A percentile compares a stretch with the other conserved stretches of the same genome.
These are phyloP conservation scores for Mycena latifolia DNA, from an alignment of 768 basidiomycete species.

Conservation along the genomic window DNA sequence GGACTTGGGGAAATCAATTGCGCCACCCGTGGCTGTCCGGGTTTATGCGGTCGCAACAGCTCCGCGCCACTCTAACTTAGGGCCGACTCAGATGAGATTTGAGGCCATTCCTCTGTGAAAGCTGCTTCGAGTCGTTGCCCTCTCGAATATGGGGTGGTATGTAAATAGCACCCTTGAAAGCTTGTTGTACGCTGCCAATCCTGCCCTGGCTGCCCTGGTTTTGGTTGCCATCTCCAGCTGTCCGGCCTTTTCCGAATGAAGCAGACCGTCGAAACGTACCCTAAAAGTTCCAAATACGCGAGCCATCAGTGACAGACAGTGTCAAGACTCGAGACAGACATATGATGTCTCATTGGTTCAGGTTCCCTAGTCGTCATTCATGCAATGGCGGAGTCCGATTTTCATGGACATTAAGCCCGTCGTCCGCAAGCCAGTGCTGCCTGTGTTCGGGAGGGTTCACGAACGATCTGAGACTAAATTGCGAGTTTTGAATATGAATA, in stretches of 20 bases:
- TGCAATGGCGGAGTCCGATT: conserved; percentile 22
- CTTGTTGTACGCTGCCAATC: conserved; percentile 23
- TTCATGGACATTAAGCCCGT: conserved; percentile 29
- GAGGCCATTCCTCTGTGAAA: conserved; percentile 9
- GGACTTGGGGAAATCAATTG: neutral
- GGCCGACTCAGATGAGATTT: too few relatives aligned
- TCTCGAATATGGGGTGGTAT: too few relatives aligned
- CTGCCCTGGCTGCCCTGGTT: too few relatives aligned
- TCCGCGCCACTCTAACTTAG: conserved; percentile 11
- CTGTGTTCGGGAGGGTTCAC: neutral
- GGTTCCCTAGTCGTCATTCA: neutral
- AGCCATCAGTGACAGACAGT: conserved; percentile 28
- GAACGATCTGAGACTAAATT: conserved; percentile 13
- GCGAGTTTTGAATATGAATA: conserved; percentile 14
- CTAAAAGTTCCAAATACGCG: too few relatives aligned
- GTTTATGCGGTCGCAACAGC: too few relatives aligned
- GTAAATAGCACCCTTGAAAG: conserved; percentile 35
- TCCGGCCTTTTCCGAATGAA: too few relatives aligned
- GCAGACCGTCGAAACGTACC: too few relatives aligned
- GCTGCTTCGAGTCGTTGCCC: neutral
- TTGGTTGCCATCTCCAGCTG: conserved; percentile 6
- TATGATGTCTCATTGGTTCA: conserved; percentile 6
- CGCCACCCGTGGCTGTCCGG: neutral
- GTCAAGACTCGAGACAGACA: conserved; percentile 21
- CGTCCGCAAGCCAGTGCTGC: conserved; percentile 15